These are phyloP conservation scores for Bacterosira constricta DNA, from an alignment of 108 stramenopile genomes.

Conservation along the genomic window DNA sequence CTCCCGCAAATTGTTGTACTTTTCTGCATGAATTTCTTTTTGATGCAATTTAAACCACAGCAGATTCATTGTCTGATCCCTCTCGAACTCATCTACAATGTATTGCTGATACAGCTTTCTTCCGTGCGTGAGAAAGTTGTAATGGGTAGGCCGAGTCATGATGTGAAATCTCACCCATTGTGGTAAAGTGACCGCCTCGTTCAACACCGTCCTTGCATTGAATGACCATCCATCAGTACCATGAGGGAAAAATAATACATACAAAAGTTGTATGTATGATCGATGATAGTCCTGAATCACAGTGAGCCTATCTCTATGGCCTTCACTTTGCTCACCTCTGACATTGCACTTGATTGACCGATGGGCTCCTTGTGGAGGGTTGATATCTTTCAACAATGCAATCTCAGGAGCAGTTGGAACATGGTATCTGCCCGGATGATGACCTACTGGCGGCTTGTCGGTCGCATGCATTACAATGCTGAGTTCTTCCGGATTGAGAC, in stretches of 20 bases:
- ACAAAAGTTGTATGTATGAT: constrained; percentile 7
- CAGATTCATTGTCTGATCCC: background rate
- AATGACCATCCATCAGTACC: constrained; percentile 28
- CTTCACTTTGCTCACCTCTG: too few species aligned
- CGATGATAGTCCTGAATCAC: background rate
- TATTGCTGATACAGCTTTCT: constrained; percentile 8
- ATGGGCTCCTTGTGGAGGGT: background rate
- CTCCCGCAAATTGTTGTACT: background rate
- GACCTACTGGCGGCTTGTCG: background rate
- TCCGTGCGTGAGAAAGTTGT: background rate
- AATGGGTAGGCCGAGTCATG: background rate
- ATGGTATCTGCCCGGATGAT: constrained; percentile 11
- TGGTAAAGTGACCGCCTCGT: background rate
- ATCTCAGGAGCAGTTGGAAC: background rate
- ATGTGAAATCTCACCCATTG: constrained; percentile 12
- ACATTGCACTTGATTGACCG: too few species aligned
- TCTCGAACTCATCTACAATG: constrained; percentile 11
- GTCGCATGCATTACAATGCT: too few species aligned
- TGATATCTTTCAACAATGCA: background rate
- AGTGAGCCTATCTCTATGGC: background rate
- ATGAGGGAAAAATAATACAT: constrained; percentile 17
- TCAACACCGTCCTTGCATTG: background rate
- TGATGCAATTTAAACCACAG: constrained; percentile 5
- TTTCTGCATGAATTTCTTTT: constrained; percentile 3
- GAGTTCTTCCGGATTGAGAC: background rate